These are phyloP conservation scores for Atkinsonella texensis DNA, from an alignment of 2,329 filamentous ascomycete species.

Conservation along the genomic window DNA sequence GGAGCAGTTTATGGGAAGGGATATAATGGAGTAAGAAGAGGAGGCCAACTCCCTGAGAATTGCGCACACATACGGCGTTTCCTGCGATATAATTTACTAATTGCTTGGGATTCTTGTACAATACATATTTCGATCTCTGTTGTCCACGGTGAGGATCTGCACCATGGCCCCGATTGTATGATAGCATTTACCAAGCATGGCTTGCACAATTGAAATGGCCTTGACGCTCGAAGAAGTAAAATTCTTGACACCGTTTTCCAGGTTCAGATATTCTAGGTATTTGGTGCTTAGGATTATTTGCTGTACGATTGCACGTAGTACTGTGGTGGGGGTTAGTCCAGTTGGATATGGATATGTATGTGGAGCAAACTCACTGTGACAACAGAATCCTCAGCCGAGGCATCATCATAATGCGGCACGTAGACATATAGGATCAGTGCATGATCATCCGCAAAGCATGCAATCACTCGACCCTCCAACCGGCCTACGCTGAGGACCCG, in stretches of 20 bases:
- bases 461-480: constrained; percentile 82
- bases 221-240: neutral
- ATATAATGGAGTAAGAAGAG: neutral
- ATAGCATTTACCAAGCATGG: no score
- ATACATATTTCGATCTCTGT: neutral
- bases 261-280: neutral
- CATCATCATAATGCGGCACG: constrained; percentile 57
- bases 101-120: constrained; percentile 5
- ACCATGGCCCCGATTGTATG: neutral
- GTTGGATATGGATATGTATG: neutral
- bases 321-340: constrained; percentile 17
- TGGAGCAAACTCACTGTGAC: constrained; percentile 48
- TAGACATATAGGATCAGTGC: constrained; percentile 78
- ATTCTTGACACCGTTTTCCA: neutral
- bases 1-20: neutral
- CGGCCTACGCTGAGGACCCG: constrained; percentile 85
- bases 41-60: neutral
- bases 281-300: constrained; percentile 1
- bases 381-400: constrained; percentile 55
- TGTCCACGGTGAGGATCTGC: neutral
- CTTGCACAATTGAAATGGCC: neutral
- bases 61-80: constrained; percentile 2
- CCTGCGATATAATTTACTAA: neutral
- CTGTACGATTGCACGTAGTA: constrained; percentile 34
- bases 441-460: constrained; percentile 73